Conservation (phyloP, 2,329 filamentous ascomycete genomes). For the Zymoseptoria tritici region DNA sequence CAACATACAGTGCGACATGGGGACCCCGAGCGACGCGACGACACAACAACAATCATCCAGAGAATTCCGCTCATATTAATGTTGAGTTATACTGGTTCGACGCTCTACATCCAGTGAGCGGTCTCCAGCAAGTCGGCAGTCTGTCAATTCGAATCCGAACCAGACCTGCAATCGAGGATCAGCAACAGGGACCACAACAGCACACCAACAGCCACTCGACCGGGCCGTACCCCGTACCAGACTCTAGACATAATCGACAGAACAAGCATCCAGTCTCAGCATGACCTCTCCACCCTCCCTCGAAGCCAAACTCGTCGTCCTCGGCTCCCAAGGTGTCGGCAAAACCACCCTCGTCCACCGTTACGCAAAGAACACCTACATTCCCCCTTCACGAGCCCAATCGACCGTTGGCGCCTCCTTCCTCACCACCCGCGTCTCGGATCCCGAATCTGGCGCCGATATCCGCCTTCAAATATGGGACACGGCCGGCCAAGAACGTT, state of each 20-base stretch:
- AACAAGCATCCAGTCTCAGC: constrained; percentile 1
- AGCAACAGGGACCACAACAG: neutral
- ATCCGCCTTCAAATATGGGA: constrained; percentile 96
- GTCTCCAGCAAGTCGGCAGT: neutral
- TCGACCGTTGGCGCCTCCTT: constrained; percentile 47
- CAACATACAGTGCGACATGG: neutral
- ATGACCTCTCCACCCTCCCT: constrained; percentile 44
- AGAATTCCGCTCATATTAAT: neutral
- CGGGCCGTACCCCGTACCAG: neutral
- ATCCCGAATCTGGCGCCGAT: constrained; percentile 75
- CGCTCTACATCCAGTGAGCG: neutral
- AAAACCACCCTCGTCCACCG: constrained; percentile 73
- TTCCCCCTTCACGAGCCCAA: constrained; percentile 44
- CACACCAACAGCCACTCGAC: neutral
- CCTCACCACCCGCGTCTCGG: constrained; percentile 60
- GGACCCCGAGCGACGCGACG: neutral
- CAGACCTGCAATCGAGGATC: neutral
- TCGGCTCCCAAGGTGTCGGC: constrained; percentile 71
- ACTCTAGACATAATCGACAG: neutral
- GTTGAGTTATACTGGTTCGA: neutral
- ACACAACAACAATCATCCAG: neutral
- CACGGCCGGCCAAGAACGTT: constrained; percentile 90
- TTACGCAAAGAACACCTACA: constrained; percentile 65
- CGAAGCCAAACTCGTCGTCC: constrained; percentile 74
- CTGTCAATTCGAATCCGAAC: neutral